Conservation (phyloP, 441 rosid genomes). For the Capsella rubella region DNA sequence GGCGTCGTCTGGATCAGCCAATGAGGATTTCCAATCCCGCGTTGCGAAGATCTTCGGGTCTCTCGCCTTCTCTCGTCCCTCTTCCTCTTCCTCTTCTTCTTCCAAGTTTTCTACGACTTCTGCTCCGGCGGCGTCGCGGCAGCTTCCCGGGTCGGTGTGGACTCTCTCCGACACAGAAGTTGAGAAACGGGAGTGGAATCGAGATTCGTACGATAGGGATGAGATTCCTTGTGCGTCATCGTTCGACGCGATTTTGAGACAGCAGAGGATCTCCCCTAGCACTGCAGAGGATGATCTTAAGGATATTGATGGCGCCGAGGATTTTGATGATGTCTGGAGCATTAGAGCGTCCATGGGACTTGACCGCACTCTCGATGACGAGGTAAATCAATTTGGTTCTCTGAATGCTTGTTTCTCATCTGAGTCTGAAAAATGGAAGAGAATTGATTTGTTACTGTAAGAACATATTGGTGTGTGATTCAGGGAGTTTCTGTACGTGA, state of each 20-base stretch:
- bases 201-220: conserved; percentile 53
- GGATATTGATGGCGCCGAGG: conserved; percentile 28
- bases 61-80: conserved; percentile 50
- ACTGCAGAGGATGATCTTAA: conserved; percentile 35
- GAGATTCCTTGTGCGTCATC: conserved; percentile 62
- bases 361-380: conserved; percentile 72
- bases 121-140: conserved; percentile 30
- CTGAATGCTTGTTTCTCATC: background rate
- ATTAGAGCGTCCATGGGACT: conserved; percentile 70
- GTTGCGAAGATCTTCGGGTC: conserved; percentile 65
- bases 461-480: background rate
- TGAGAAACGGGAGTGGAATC: conserved; percentile 62
- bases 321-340: conserved; percentile 54
- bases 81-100: conserved; percentile 37
- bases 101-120: conserved; percentile 30
- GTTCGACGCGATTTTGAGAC: conserved; percentile 52
- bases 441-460: background rate
- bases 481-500: background rate
- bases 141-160: conserved; percentile 49
- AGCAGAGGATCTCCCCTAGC: conserved; percentile 39
- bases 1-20: conserved; percentile 51
- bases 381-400: conserved; percentile 47
- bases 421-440: background rate
- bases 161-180: conserved; percentile 57
- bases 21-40: conserved; percentile 59